Base-by-base conservation (phyloP, 2,329 filamentous ascomycete species). In the Pyrenophora tritici-repentis region DNA sequence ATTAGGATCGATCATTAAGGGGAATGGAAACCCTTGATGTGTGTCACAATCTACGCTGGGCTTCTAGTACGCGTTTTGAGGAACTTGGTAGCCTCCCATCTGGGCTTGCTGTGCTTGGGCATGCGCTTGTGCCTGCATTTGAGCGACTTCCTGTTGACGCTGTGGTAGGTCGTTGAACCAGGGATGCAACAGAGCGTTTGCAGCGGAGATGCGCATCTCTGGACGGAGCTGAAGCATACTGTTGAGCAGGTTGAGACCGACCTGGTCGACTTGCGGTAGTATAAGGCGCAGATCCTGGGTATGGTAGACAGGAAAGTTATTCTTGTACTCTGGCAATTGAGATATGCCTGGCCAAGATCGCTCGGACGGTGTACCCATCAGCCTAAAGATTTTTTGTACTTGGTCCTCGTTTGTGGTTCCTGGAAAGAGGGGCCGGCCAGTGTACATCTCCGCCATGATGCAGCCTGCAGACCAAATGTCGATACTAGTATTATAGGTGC, bases 391-490 rank as follows among this genome's bases (percentile, higher is more conserved):
- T 73, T 95, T 91, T 58, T 96, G 83, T 43, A 97, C 86, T 74
- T 99, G 94, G 71, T 99, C 94, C 75, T 99, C 94, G 73, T 99
- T 99, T 32, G 94, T 97, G 1, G 94, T 99, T 51, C 94, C 94
- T 0, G 94, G 94, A 78, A 99, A 99, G 6, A 99, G 83, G 0
- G 94, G 94, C 14, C 94, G 85, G 3, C 94, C 94, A 0, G 93
- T 97, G 75, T 95, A 97, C 91, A 99, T 97, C 77, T 99, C 94
- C 8, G 94, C 94, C 94, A 99, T 97, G 80, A 99, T 99, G 75
- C 94, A 99, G 49, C 94, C 94, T 6, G 94, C 94, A 6, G 91
- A 96, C 94, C 94, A 99, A 72, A 99, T 97, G 70, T 99, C 94
- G 73, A 99, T 97, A 76, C 91, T 96, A n/a, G 94, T 99, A 77